Conservation (phyloP, 2,329 filamentous ascomycete genomes). For the Claviceps humidiphila region DNA sequence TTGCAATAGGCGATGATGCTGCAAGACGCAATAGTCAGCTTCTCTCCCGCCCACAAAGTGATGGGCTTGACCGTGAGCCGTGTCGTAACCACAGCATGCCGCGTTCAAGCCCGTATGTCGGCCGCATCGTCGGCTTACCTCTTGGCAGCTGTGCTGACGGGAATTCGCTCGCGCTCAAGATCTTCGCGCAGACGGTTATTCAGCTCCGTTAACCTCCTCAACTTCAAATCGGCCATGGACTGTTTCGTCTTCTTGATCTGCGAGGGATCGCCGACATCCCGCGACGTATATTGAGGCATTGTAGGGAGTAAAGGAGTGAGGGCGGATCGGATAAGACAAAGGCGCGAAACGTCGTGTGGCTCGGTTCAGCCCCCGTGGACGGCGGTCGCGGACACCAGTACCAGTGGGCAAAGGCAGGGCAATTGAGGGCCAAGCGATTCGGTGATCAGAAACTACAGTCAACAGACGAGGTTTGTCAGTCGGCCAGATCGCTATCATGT, state of each 20-base stretch:
- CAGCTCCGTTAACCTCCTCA: constrained; percentile 88
- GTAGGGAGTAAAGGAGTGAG: constrained; percentile 16
- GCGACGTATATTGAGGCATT: constrained; percentile 55
- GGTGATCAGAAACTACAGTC: background rate
- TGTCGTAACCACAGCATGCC: too few relatives aligned
- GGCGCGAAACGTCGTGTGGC: background rate
- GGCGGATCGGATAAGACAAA: background rate
- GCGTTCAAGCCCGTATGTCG: background rate
- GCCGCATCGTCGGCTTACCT: constrained; percentile 41
- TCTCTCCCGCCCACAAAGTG: background rate
- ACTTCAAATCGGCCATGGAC: constrained; percentile 97
- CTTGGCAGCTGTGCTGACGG: constrained; percentile 83
- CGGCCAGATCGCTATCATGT: background rate
- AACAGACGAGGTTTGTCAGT: background rate
- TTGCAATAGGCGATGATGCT: constrained; percentile 98
- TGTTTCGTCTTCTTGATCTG: constrained; percentile 89
- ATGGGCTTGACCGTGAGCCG: too few relatives aligned
- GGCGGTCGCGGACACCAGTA: background rate
- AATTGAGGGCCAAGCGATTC: background rate
- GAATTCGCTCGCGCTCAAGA: constrained; percentile 86
- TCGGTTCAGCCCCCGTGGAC: background rate
- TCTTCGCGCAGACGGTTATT: constrained; percentile 95
- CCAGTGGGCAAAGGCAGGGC: background rate
- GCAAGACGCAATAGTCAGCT: background rate
- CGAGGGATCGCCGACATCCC: constrained; percentile 53